phyloP scores from a whole-genome alignment of 306 rosid species.

The Vachellia pachyceras region DNA sequence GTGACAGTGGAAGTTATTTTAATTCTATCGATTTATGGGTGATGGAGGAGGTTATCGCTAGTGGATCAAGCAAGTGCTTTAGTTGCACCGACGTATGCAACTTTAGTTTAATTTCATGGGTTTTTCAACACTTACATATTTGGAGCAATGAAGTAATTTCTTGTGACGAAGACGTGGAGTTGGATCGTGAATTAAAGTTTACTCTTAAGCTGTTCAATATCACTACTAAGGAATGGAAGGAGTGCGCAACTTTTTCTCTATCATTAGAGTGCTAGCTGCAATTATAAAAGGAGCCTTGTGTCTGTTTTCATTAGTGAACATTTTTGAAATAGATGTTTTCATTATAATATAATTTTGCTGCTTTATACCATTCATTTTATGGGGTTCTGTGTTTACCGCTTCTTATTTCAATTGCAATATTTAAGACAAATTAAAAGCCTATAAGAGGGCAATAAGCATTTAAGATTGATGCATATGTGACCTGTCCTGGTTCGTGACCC shows the following conservation, averaged over 20 bases:
- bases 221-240: background rate
- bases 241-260: background rate
- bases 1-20: background rate
- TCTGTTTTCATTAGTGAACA: background rate
- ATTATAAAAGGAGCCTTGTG: background rate
- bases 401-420: too few relatives aligned
- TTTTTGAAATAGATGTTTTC: too few relatives aligned
- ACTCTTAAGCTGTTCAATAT: background rate
- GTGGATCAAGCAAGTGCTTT: background rate
- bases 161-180: background rate
- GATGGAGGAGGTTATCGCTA: background rate
- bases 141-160: background rate
- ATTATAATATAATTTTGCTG: too few relatives aligned
- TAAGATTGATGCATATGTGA: constrained; percentile 67
- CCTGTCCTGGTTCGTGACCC: constrained; percentile 76
- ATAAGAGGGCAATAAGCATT: constrained; percentile 64
- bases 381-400: too few relatives aligned
- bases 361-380: too few relatives aligned
- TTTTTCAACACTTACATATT: background rate
- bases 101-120: rapidly evolving
- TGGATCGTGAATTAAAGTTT: background rate
- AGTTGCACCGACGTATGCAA: background rate
- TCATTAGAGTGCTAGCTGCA: background rate
- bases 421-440: too few relatives aligned
- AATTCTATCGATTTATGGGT: too few relatives aligned